Base-by-base conservation (phyloP, 2,329 filamentous ascomycete genomes). In the Ophiocordyceps camponoti-floridani region DNA sequence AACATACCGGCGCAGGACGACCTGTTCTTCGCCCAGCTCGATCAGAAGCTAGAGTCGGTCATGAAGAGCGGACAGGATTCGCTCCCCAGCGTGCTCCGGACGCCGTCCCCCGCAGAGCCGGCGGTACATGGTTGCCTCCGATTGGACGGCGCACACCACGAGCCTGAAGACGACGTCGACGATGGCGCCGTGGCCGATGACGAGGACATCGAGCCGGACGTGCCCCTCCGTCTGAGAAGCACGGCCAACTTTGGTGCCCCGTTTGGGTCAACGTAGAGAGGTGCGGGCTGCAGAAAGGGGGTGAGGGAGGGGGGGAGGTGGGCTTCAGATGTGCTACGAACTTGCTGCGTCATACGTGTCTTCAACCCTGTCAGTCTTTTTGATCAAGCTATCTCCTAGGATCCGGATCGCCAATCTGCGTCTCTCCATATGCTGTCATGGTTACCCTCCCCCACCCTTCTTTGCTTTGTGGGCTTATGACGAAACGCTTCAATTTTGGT, bases 1-100 rank as follows among this genome's bases (percentile, higher is more conserved):
- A 77, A 77, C 48, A 68, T 71, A 47, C 71, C 72, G 1, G 69
- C 68, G 1, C 64, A 72, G 43, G 73, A 77, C 47, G 72, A 75
- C 50, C 58, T 69, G 19, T 77, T 77, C 49, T 67, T 72, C 43
- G 60, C 61, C 41, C 59, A 60, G 47, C 55, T 77, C 14, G 66
- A 69, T 35, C 63, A 71, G 52, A 75, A 69, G 53, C 62, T 77
- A 2, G 63, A 70, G 46, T 63, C 67, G 38, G 67, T 72, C 40
- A 65, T 66, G 46, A 65, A 62, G 13, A n/a, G 31, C 44, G 65
- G 63, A 13, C 59, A 65, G 18, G 65, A 71, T 35, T 62, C 66
- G 1, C 58, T 69, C 0, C 72, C 72, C 1, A 65, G 67, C 12
- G 63, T 64, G 33, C 54, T 66, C 49, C 57, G 48, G 26, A 23